Conservation (phyloP, 1,284 basidiomycete genomes). For the Pascua guehoae region DNA sequence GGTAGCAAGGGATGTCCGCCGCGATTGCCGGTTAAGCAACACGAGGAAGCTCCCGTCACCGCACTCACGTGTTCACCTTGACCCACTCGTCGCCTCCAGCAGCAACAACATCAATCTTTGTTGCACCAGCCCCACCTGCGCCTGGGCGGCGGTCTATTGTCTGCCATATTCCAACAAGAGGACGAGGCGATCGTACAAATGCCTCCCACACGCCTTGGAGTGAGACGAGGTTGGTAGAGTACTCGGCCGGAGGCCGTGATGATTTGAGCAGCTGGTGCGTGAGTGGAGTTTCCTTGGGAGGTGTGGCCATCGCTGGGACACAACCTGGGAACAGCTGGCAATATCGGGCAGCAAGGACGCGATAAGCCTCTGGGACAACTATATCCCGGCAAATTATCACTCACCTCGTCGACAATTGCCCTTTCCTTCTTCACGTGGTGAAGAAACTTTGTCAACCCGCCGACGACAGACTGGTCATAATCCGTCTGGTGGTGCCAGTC, state of each 20-base stretch:
- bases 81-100: conserved; percentile 70
- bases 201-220: conserved; percentile 42
- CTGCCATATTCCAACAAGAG: conserved; percentile 32
- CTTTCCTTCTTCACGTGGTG: conserved; percentile 28
- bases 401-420: conserved; percentile 30
- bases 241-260: conserved; percentile 22
- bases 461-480: conserved; percentile 25
- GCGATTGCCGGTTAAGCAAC: background rate
- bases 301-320: background rate
- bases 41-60: background rate
- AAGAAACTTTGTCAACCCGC: conserved; percentile 36
- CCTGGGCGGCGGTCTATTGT: conserved; percentile 23
- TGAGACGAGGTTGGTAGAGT: conserved; percentile 36
- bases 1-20: background rate
- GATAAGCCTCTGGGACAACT: no score
- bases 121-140: conserved; percentile 2
- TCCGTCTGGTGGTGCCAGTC: conserved; percentile 40
- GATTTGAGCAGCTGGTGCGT: conserved; percentile 7
- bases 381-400: background rate
- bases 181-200: conserved; percentile 28
- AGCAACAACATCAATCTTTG: conserved; percentile 67
- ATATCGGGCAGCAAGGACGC: background rate
- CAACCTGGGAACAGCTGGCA: no score
- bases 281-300: background rate
- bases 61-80: conserved; percentile 75